phyloP scores from a whole-genome alignment of 768 basidiomycete genomes.

The Agaricus sinodeliciosus region DNA sequence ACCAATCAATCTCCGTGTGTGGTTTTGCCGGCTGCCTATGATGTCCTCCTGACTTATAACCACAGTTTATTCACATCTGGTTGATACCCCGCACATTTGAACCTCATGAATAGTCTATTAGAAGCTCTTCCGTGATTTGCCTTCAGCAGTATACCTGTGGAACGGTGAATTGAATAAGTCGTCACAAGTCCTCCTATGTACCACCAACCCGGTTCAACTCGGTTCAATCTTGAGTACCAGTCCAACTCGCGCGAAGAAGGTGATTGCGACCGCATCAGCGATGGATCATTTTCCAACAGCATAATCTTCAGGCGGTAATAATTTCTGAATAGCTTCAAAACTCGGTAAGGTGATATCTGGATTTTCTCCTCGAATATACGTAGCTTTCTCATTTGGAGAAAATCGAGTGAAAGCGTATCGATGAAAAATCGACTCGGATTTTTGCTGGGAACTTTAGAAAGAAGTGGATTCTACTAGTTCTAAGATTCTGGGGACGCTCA shows the following conservation, averaged over 20 bases:
- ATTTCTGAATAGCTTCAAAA: slow-evolving; percentile 40
- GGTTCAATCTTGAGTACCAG: slow-evolving; percentile 40
- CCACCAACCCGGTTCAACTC: slow-evolving; percentile 48
- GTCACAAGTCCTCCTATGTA: slow-evolving; percentile 28
- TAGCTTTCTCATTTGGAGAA: too few species aligned
- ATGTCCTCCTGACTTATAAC: background rate
- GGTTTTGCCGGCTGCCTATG: too few species aligned
- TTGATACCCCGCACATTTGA: slow-evolving; percentile 9
- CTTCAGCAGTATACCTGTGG: slow-evolving; percentile 41
- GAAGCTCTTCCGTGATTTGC: slow-evolving; percentile 48
- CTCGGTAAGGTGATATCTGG: slow-evolving; percentile 33
- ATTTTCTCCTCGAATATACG: slow-evolving; percentile 36
- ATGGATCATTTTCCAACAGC: slow-evolving; percentile 47
- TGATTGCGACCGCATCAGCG: slow-evolving; percentile 56
- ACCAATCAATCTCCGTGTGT: too few species aligned
- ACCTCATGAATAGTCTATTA: slow-evolving; percentile 50
- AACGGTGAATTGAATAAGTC: slow-evolving; percentile 27
- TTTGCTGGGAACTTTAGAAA: too few species aligned
- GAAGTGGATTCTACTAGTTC: too few species aligned
- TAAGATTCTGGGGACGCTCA: too few species aligned
- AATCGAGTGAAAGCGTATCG: too few species aligned
- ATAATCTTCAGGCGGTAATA: slow-evolving; percentile 42
- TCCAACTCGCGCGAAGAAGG: slow-evolving; percentile 52
- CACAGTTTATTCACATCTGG: background rate
- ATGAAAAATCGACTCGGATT: too few species aligned